Conservation (phyloP, 164 flowering plant species). For the Taxillus chinensis region DNA sequence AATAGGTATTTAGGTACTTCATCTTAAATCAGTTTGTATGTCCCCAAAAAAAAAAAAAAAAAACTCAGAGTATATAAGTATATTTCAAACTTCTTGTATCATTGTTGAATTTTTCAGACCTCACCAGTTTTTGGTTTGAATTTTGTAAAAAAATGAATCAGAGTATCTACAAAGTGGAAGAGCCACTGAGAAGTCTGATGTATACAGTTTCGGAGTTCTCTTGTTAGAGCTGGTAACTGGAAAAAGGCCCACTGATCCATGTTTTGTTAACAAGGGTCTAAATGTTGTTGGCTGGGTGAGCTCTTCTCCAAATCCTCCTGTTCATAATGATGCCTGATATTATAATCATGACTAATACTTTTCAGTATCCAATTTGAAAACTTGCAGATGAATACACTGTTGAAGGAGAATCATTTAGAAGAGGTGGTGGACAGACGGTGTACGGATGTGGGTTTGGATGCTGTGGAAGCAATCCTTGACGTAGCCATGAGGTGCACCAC, state of each 20-base stretch:
- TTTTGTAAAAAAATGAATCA: conserved; percentile 12
- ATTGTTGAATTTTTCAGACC: too few relatives aligned
- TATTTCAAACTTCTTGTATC: too few relatives aligned
- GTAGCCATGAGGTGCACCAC: conserved; percentile 73
- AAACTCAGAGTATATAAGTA: too few relatives aligned
- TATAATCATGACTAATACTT: too few relatives aligned
- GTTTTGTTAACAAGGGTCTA: conserved; percentile 67
- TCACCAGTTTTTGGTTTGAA: background rate
- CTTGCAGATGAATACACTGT: conserved; percentile 69
- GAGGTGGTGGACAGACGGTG: conserved; percentile 72
- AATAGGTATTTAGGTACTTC: too few relatives aligned
- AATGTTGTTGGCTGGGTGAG: conserved; percentile 97
- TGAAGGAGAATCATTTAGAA: conserved; percentile 55
- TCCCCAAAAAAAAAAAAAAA: too few relatives aligned
- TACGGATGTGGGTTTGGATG: conserved; percentile 48
- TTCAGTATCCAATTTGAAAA: background rate
- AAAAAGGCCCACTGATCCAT: conserved; percentile 87
- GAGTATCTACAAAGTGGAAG: conserved; percentile 90
- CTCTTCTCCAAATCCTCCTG: background rate
- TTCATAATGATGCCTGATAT: too few relatives aligned
- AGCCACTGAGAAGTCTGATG: conserved; percentile 89
- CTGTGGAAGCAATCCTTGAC: conserved; percentile 73
- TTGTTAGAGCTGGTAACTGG: conserved; percentile 94
- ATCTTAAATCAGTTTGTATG: too few relatives aligned
- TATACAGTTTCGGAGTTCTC: conserved; percentile 95